phyloP scores from a whole-genome alignment of 441 rosid species.

The Populus hybrid region DNA sequence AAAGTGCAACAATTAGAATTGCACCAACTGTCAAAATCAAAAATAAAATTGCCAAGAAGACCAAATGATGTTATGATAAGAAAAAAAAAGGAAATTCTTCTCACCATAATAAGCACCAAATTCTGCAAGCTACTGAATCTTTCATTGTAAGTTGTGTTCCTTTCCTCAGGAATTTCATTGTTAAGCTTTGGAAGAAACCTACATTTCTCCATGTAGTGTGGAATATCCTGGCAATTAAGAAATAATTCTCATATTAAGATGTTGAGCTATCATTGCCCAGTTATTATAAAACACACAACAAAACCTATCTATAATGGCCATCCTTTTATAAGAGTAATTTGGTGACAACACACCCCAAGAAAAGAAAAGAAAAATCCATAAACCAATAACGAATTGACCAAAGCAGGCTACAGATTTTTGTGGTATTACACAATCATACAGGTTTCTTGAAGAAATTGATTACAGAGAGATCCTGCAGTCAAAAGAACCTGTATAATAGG shows the following conservation, averaged over 20 bases:
- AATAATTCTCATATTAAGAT: neutral
- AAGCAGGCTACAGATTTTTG: neutral
- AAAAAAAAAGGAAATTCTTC: neutral
- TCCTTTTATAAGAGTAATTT: neutral
- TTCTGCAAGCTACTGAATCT: constrained; percentile 70
- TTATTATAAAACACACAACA: neutral
- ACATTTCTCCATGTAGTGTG: constrained; percentile 60
- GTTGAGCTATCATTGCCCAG: neutral
- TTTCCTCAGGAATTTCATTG: constrained; percentile 63
- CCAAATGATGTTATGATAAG: neutral
- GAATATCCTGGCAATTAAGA: constrained; percentile 45
- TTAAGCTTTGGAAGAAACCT: constrained; percentile 83
- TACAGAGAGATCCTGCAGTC: neutral
- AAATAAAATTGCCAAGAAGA: neutral
- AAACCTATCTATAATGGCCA: neutral
- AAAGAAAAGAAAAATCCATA: neutral
- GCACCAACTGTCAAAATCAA: neutral
- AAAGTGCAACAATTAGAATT: neutral
- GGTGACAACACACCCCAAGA: neutral
- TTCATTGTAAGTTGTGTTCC: constrained; percentile 67
- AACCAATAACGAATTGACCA: neutral
- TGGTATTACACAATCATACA: neutral
- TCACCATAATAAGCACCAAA: constrained; percentile 88
- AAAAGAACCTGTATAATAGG: neutral
- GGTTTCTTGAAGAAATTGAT: neutral